A percentile compares a stretch with the other conserved stretches of the same genome.
Conservation (phyloP, 345 rosid species). For the Stellera chamaejasme region DNA sequence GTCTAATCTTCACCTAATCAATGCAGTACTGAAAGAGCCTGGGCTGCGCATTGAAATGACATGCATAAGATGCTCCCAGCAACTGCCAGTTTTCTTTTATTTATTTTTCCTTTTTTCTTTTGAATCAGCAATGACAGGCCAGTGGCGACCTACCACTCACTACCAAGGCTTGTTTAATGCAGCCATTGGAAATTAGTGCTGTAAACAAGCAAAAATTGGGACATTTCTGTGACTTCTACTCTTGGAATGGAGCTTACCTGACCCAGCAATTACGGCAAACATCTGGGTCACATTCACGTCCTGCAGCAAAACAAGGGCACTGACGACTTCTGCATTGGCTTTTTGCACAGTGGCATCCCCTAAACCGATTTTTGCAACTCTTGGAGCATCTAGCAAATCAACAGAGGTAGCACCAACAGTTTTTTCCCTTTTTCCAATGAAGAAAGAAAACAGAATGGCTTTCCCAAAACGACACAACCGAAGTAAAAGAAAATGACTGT, state of each 20-base stretch:
- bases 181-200: no score
- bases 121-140: no score
- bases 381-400: slow-evolving; percentile 72
- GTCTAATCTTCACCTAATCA: no score
- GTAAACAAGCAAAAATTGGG: no score
- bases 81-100: no score
- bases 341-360: slow-evolving; percentile 99
- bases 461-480: not conserved
- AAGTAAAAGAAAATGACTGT: not conserved
- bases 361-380: slow-evolving; percentile 93
- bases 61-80: no score
- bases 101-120: no score
- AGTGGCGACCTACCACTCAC: no score
- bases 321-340: slow-evolving; percentile 98
- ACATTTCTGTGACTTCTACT: no score
- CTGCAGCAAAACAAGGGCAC: slow-evolving; percentile 99
- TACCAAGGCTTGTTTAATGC: no score
- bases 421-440: slow-evolving; percentile 6
- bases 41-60: no score
- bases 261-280: slow-evolving; percentile 88
- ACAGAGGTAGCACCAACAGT: not conserved
- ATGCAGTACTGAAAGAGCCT: no score
- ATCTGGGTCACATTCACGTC: slow-evolving; percentile 99
- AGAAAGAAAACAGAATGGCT: not conserved
- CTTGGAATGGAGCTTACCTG: slow-evolving; percentile 33